Evolutionary conservation across 495 filamentous ascomycete species (phyloP).

Genomic region (Chaetomium cochliodes): DNA sequence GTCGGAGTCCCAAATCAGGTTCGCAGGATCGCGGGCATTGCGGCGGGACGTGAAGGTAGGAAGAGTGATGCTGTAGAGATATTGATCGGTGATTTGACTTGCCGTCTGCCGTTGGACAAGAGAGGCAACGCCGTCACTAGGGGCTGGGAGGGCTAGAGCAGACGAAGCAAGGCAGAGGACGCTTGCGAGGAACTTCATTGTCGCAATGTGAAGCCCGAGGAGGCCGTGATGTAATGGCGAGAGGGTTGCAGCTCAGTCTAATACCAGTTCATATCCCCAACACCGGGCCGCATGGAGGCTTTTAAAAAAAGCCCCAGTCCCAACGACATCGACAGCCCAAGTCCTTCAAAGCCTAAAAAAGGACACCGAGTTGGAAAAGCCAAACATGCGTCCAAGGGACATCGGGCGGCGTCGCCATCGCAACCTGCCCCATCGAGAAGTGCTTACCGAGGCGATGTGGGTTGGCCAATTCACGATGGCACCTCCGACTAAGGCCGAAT

Average conservation of each 20-base stretch:
- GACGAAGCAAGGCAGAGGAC: conserved; percentile 24
- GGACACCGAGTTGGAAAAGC: conserved; percentile 12
- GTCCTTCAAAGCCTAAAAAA: not conserved
- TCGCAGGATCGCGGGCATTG: conserved; percentile 31
- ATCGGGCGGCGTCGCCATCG: not conserved
- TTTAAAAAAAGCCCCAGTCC: not conserved
- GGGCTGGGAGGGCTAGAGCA: conserved; percentile 27
- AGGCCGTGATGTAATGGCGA: not conserved
- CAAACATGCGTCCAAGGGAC: not conserved
- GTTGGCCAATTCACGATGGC: conserved; percentile 14
- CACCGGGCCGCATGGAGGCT: not conserved
- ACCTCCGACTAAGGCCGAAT: not conserved
- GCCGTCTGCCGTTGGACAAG: conserved; percentile 16
- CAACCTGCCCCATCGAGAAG: conserved; percentile 24
- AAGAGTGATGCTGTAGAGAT: conserved; percentile 36
- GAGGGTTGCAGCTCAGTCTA: not conserved
- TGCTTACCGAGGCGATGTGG: conserved; percentile 8
- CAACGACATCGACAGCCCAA: not conserved
- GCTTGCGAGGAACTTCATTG: conserved; percentile 35
- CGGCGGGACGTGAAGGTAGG: conserved; percentile 30
- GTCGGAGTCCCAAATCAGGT: conserved; percentile 42
- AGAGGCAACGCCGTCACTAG: not conserved
- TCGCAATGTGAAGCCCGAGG: conserved; percentile 1
- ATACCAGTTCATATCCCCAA: not conserved
- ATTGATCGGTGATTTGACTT: conserved; percentile 37